Percentiles rank a stretch among this genome's conserved stretches.
Evolutionary conservation across 768 basidiomycete genomes (phyloP).

Genomic region (Kwoniella bestiolae): DNA sequence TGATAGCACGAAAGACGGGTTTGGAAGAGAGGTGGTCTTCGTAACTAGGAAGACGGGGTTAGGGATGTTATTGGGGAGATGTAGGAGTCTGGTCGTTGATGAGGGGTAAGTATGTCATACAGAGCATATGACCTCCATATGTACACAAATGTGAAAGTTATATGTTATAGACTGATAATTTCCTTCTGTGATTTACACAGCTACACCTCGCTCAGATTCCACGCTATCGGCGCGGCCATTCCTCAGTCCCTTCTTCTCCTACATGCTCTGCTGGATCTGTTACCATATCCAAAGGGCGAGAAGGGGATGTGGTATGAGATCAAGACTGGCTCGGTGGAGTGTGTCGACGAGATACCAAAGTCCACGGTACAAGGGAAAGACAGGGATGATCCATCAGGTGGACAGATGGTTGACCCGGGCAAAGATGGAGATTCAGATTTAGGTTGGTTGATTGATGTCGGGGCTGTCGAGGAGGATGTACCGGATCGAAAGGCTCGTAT

Average conservation of each 20-base stretch:
- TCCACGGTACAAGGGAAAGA: background rate
- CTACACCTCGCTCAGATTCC: conserved; percentile 46
- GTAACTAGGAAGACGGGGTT: conserved; percentile 53
- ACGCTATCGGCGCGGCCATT: conserved; percentile 55
- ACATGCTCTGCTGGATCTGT: conserved; percentile 54
- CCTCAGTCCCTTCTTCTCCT: conserved; percentile 55
- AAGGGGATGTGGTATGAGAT: conserved; percentile 55
- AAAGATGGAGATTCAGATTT: conserved; percentile 14
- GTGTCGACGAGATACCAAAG: conserved; percentile 49
- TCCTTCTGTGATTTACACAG: conserved; percentile 25
- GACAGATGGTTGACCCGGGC: background rate
- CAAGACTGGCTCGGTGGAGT: conserved; percentile 48
- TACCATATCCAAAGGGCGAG: conserved; percentile 51
- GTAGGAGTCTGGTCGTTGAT: conserved; percentile 54
- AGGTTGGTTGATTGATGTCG: conserved; percentile 30
- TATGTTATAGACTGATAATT: too few species aligned
- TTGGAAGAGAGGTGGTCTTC: conserved; percentile 52
- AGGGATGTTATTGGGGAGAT: conserved; percentile 54
- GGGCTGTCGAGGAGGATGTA: conserved; percentile 39
- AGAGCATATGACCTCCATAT: too few species aligned
- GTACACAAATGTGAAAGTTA: too few species aligned
- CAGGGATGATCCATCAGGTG: conserved; percentile 9
- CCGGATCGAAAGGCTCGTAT: conserved; percentile 27
- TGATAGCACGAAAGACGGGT: conserved; percentile 44
- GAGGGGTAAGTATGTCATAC: conserved; percentile 55